phyloP scores from a whole-genome alignment of 805 yeast genomes.

The Danielozyma ontarioensis region DNA sequence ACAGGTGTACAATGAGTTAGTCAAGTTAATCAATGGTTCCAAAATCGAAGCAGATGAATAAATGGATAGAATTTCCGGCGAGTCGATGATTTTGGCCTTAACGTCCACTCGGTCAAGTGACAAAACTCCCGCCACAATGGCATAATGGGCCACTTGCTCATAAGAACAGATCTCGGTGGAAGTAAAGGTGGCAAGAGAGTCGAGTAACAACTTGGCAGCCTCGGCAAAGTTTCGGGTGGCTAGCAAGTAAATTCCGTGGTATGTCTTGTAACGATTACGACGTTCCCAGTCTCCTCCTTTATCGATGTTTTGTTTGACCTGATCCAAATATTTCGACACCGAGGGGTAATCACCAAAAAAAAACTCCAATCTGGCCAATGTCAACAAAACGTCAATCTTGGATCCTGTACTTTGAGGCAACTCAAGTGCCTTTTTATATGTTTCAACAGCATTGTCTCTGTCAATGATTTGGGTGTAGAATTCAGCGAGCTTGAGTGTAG shows the following conservation, averaged over 20 bases:
- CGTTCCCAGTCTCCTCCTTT: conserved; percentile 99
- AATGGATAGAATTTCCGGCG: conserved; percentile 87
- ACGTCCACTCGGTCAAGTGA: conserved; percentile 78
- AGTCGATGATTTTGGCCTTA: conserved; percentile 80
- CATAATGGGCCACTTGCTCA: conserved; percentile 84
- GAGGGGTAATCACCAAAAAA: conserved; percentile 74
- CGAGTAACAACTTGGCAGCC: conserved; percentile 81
- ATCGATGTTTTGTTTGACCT: conserved; percentile 71
- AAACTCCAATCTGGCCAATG: conserved; percentile 84
- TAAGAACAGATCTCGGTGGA: conserved; percentile 86
- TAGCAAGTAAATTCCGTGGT: conserved; percentile 76
- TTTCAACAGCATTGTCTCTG: conserved; percentile 58
- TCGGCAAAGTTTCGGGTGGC: conserved; percentile 82
- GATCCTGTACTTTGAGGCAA: conserved; percentile 82
- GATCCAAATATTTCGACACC: conserved; percentile 68
- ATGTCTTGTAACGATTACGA: conserved; percentile 89
- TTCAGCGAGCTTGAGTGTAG: conserved; percentile 79
- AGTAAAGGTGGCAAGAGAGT: conserved; percentile 91
- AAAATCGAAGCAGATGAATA: conserved; percentile 64
- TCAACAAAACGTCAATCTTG: conserved; percentile 79
- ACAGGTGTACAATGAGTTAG: conserved; percentile 82
- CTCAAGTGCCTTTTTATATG: conserved; percentile 68
- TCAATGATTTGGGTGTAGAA: conserved; percentile 85
- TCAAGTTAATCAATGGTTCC: conserved; percentile 76
- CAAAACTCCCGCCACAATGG: conserved; percentile 83